Base-by-base conservation (phyloP, 768 basidiomycete species). In the Paxillus ammoniavirescens region DNA sequence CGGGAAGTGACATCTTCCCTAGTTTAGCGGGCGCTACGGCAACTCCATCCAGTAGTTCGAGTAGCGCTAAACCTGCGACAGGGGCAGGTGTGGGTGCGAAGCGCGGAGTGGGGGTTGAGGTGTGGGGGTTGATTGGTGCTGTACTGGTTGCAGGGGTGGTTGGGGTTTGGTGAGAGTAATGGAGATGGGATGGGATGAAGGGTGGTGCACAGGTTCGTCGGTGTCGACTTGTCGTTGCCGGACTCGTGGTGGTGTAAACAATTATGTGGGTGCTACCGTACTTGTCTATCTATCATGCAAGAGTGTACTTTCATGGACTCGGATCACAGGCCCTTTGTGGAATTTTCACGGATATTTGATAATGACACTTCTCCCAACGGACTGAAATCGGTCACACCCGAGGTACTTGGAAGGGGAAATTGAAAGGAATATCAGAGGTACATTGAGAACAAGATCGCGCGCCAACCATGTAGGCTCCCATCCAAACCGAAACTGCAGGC, bases 131-230 rank as follows among this genome's bases (percentile, higher is more conserved):
- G 49, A 37, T 62, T 6, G 53, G 60, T 36, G 41, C 44, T 5
- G 28, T 43, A 1, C 33, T 52, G 1, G 44, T 65, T 8, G 47
- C 62, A 26, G 56, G 46, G 1, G 23, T 56, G 15, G 31, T 38
- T 49, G 45, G 36, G 21, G 0, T 62, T 23, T 67, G 62, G 58
- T 62, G 49, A 57, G 44, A 28, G 30, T 14, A 10, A 9, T 7
- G 9, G 17, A 6, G 15, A 47, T 47, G 33, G 30, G 35, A 35
- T 41, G 41, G n/a, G 36, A n/a, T 30, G 21, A 41, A 23, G 33
- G 40, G 42, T 26, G 15, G 21, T 31, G 31, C 31, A 8, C 10
- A 35, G 35, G 35, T 13, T 13, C 13, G 13, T 2, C 35, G 31
- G 8, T 33, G 12, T 33, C 31, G 10, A 13, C 12, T 13, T 12